Base-by-base conservation (phyloP, 2,329 filamentous ascomycete species). In the Penicillium nordicum region DNA sequence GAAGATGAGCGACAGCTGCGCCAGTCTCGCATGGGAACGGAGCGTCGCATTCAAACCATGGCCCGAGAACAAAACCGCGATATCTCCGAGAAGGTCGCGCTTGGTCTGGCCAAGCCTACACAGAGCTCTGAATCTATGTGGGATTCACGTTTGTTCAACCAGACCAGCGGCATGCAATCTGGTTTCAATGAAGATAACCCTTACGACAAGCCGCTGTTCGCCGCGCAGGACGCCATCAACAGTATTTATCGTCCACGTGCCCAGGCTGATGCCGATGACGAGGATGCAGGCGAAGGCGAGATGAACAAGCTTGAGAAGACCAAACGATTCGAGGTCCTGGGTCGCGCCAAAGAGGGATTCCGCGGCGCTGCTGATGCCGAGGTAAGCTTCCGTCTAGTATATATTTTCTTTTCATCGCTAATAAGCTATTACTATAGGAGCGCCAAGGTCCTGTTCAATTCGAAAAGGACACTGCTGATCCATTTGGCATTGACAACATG, bases 131-230 rank as follows among this genome's bases (percentile, higher is more conserved):
- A 99, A 74, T 87, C 89, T 25, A 97, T 97, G 94, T 99, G 95
- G 78, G 94, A 99, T 77, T 95, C 92, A 2, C 83, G 94, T 40
- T 78, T 99, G 30, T 99, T 99, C 77, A 97, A 97, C 76, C 91
- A 96, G 76, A 88, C 87, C 6, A 92, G 89, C 66, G 94, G 94
- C 0, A 95, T 99, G 71, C 88, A 92, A 65, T 84, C 87, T 50
- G 94, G 93, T 0, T 92, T 97, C 82, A 99, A 99, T 74, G 94
- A 99, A 74, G 94, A 99, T 73, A 94, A 99, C 70, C 86, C 88
- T 0, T 99, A 97, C 77, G 94, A 97, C 74, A 97, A 97, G 76
- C 94, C 94, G 21, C 80, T 99, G 8, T 99, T 99, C 72, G 92
- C 92, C 0, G 93, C 94, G 14, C 92, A 97, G 72, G 93, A 97